phyloP scores from a whole-genome alignment of 495 filamentous ascomycete species.

The Xylaria longipes region DNA sequence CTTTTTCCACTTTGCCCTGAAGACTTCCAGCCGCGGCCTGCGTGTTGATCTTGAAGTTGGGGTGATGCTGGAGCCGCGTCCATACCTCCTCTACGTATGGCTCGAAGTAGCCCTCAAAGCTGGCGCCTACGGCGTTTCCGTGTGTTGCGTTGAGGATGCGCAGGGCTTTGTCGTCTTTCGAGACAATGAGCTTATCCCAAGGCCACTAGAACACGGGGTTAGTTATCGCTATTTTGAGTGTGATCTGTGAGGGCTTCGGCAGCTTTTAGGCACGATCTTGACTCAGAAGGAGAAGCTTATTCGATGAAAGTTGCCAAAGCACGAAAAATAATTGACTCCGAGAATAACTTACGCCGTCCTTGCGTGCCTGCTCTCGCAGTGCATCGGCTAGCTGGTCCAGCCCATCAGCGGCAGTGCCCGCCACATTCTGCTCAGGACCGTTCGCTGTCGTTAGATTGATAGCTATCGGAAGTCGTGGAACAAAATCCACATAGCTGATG shows the following conservation, averaged over 20 bases:
- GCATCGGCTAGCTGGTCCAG: conserved; percentile 62
- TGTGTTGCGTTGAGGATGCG: conserved; percentile 71
- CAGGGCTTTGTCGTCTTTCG: conserved; percentile 50
- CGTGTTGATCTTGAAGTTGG: conserved; percentile 47
- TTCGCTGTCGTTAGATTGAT: conserved; percentile 62
- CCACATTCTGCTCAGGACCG: conserved; percentile 62
- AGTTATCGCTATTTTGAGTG: background rate
- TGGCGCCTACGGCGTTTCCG: conserved; percentile 61
- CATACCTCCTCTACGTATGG: conserved; percentile 69
- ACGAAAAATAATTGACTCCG: background rate
- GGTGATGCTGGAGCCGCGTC: conserved; percentile 53
- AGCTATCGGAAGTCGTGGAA: conserved; percentile 67
- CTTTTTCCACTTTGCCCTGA: conserved; percentile 28
- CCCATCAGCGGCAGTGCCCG: conserved; percentile 65
- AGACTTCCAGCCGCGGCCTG: conserved; percentile 46
- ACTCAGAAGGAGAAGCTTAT: background rate
- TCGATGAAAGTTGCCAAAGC: background rate
- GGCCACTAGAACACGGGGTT: conserved; percentile 41
- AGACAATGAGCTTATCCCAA: conserved; percentile 72
- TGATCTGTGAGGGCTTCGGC: background rate
- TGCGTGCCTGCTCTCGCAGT: conserved; percentile 59
- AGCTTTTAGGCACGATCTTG: background rate
- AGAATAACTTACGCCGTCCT: conserved; percentile 48
- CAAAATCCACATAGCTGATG: conserved; percentile 80
- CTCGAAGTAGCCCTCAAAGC: conserved; percentile 70